Base-by-base conservation (phyloP, 2,329 filamentous ascomycete species). In the Pseudopyricularia cyperi region DNA sequence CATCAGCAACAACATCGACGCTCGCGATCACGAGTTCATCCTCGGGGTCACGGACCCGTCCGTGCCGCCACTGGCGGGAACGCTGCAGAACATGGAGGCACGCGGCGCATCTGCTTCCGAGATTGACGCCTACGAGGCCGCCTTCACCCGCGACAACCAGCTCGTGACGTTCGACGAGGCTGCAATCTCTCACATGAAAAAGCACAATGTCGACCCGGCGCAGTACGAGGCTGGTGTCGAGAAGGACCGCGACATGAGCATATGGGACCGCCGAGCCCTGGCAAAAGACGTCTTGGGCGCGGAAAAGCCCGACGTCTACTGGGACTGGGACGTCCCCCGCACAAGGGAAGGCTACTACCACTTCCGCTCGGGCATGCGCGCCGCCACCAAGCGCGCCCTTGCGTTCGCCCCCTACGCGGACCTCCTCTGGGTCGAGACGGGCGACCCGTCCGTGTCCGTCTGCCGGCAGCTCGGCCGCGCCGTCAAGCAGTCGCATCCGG, bases 341-440 rank as follows among this genome's bases (percentile, higher is more conserved):
- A 97, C 93, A 1, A 82, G 91, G 51, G 93, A 98, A 68, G 93
- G 93, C 34, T 91, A 83, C 74, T 95, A 95, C 71, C 89, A 95
- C 68, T 95, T 89, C 76, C 77, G 79, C 48, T 86, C 87, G 14
- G 90, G 89, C 58, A 85, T 95, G 73, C 69, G 75, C 7, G 88
- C 90, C 0, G 90, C 93, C 1, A 95, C 89, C 35, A 97, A 97
- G 74, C 87, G 93, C 52, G 90, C 90, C 2, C 83, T 95, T 55
- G 88, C 86, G 48, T 97, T 95, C 61, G 89, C 83, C 0, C 90
- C 91, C 0, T 96, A 88, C 63, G 89, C 93, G 1, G 93, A 98
- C 66, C 83, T 98, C 17, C 77, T 97, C 12, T 98, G 93, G 93
- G 87, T 97, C 48, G 93, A 98, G 72, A 97, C 93, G 0, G 91